phyloP scores from a whole-genome alignment of 2,329 filamentous ascomycete genomes.

The Colletotrichum cereale region DNA sequence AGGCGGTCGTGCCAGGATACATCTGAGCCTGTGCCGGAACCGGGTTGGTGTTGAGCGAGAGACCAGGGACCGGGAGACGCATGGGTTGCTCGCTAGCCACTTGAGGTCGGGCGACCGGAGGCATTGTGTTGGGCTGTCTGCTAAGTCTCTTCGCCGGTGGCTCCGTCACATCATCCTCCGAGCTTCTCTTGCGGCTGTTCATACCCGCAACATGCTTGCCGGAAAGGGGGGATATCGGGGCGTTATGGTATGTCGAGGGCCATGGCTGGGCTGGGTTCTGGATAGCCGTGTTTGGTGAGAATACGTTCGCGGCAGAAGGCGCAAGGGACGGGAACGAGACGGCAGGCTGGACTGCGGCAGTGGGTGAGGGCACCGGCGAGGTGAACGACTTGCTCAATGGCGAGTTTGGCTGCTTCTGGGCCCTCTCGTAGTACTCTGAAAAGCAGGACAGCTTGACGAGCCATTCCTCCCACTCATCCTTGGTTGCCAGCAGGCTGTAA shows the following conservation, averaged over 20 bases:
- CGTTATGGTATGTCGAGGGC: conserved; percentile 54
- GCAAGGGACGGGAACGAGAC: conserved; percentile 51
- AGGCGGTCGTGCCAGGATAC: conserved; percentile 55
- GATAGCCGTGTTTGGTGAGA: conserved; percentile 55
- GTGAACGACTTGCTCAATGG: conserved; percentile 54
- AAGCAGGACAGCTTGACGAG: conserved; percentile 86
- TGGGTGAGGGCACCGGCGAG: conserved; percentile 66
- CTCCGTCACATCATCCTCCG: conserved; percentile 63
- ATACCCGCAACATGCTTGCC: conserved; percentile 56
- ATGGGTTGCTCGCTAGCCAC: conserved; percentile 47
- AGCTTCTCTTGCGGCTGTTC: conserved; percentile 63
- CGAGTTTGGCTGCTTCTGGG: conserved; percentile 59
- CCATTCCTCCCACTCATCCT: conserved; percentile 90
- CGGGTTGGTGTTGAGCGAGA: conserved; percentile 71
- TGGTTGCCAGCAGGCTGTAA: conserved; percentile 90
- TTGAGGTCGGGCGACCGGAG: conserved; percentile 25
- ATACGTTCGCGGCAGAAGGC: conserved; percentile 50
- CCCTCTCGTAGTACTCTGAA: conserved; percentile 83
- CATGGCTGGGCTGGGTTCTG: conserved; percentile 52
- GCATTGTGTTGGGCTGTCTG: conserved; percentile 46
- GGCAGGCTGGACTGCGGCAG: conserved; percentile 48
- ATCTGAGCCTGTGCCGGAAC: conserved; percentile 43
- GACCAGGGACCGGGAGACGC: conserved; percentile 77
- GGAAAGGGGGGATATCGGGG: conserved; percentile 62
- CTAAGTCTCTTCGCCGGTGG: conserved; percentile 66